Conservation (phyloP, 2,329 filamentous ascomycete species). For the Fusarium sp. region DNA sequence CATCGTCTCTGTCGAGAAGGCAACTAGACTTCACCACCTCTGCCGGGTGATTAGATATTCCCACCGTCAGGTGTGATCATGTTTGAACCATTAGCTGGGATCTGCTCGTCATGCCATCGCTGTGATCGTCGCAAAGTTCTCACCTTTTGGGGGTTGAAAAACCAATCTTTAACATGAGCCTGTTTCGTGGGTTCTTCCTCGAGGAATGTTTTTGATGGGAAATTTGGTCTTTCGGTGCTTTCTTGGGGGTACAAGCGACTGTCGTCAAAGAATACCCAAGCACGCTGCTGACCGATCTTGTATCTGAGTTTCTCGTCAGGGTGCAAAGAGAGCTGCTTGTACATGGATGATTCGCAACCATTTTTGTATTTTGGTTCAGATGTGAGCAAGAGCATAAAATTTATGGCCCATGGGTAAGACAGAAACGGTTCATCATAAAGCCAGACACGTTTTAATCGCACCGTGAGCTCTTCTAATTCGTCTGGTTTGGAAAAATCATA, state of each 20-base stretch:
- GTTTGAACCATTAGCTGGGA: background rate
- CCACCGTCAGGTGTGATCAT: background rate
- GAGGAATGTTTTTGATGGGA: background rate
- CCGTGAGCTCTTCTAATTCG: background rate
- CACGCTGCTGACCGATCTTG: background rate
- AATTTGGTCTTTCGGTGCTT: background rate
- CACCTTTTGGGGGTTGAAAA: background rate
- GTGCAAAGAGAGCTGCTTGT: background rate
- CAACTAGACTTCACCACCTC: background rate
- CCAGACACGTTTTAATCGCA: background rate
- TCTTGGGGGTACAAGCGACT: background rate
- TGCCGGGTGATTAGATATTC: background rate
- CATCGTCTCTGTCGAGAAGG: background rate
- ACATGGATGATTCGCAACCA: background rate
- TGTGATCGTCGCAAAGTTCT: background rate
- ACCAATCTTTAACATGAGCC: background rate
- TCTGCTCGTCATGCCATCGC: background rate
- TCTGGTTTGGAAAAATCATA: background rate
- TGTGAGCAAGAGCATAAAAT: background rate
- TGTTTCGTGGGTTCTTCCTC: background rate
- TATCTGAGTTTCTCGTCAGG: background rate
- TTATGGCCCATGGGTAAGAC: background rate
- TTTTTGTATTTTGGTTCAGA: background rate
- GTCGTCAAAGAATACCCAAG: constrained; percentile 4
- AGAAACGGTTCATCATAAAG: background rate